Conservation (phyloP, 352 stramenopile species). For the Phytopythium mirpurense region DNA sequence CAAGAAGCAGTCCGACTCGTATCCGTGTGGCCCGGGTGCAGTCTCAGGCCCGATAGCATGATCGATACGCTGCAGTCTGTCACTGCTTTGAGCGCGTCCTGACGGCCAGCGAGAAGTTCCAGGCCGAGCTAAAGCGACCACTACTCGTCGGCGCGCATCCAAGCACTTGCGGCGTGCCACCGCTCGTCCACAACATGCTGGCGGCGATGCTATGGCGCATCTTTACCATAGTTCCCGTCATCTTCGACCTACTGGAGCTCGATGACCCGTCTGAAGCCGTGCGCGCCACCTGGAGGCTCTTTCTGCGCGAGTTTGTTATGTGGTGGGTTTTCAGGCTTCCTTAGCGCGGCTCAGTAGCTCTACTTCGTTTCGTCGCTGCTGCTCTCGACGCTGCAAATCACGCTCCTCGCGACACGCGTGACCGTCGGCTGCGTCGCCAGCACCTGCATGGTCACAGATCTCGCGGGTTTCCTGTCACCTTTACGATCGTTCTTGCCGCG, state of each 20-base stretch:
- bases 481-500: slow-evolving; percentile 11
- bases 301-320: slow-evolving; percentile 13
- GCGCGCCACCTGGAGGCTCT: slow-evolving; percentile 10
- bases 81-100: not conserved
- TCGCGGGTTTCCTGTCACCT: slow-evolving; percentile 14
- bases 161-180: slow-evolving; percentile 6
- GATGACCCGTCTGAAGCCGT: slow-evolving; percentile 9
- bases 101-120: not conserved
- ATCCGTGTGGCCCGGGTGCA: too few relatives aligned
- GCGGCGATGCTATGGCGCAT: too few relatives aligned
- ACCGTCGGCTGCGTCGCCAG: slow-evolving; percentile 1
- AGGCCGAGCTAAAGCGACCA: slow-evolving; percentile 15
- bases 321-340: slow-evolving; percentile 16
- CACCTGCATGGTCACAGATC: slow-evolving; percentile 2
- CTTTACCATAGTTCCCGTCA: slow-evolving; percentile 3
- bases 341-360: slow-evolving; percentile 9
- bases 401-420: slow-evolving; percentile 2
- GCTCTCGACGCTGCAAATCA: slow-evolving; percentile 4
- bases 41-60: too few relatives aligned
- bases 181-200: too few relatives aligned
- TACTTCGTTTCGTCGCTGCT: slow-evolving; percentile 8
- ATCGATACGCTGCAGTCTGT: not conserved
- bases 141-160: slow-evolving; percentile 10
- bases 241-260: slow-evolving; percentile 10
- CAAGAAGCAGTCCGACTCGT: too few relatives aligned